A percentile compares a stretch with the other conserved stretches of the same genome.
Evolutionary conservation across 805 yeast genomes (phyloP).

Genomic region (Candida multigemmis): DNA sequence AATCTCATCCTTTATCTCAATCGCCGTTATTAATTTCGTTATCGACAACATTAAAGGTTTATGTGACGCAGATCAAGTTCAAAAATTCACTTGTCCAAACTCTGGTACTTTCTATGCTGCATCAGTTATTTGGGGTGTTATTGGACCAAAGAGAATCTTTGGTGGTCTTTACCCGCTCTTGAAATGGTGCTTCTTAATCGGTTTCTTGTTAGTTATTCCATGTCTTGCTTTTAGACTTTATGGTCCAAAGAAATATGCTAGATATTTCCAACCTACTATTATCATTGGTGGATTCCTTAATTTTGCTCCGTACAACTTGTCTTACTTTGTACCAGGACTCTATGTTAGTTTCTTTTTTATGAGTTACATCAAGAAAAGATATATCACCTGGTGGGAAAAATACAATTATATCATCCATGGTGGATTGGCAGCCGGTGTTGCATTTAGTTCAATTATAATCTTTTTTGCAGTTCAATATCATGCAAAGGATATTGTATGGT

Average conservation of each 20-base stretch:
- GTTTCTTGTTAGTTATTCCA: constrained; percentile 16
- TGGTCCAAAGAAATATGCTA: constrained; percentile 11
- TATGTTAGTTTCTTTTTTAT: constrained; percentile 17
- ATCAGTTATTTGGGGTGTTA: constrained; percentile 56
- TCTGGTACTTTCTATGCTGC: constrained; percentile 37
- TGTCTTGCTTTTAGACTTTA: constrained; percentile 12
- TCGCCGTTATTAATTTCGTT: constrained; percentile 19
- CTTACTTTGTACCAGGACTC: constrained; percentile 20
- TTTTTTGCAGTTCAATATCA: constrained; percentile 29
- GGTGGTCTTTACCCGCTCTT: constrained; percentile 23
- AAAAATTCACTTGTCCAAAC: constrained; percentile 32
- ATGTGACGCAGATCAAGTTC: constrained; percentile 34
- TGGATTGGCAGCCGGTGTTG: constrained; percentile 24
- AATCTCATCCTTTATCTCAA: constrained; percentile 13
- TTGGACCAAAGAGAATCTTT: constrained; percentile 39
- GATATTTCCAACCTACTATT: constrained; percentile 24
- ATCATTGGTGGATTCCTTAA: constrained; percentile 21
- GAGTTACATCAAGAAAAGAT: constrained; percentile 18
- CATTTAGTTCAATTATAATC: constrained; percentile 23
- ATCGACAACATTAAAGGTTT: constrained; percentile 16
- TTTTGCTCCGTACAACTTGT: constrained; percentile 24
- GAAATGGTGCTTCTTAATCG: constrained; percentile 25
- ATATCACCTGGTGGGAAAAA: constrained; percentile 24
- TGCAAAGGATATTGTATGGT: constrained; percentile 18
- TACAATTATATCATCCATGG: constrained; percentile 23